Base-by-base conservation (phyloP, 768 basidiomycete species). In the Leccinum subgranulosum region DNA sequence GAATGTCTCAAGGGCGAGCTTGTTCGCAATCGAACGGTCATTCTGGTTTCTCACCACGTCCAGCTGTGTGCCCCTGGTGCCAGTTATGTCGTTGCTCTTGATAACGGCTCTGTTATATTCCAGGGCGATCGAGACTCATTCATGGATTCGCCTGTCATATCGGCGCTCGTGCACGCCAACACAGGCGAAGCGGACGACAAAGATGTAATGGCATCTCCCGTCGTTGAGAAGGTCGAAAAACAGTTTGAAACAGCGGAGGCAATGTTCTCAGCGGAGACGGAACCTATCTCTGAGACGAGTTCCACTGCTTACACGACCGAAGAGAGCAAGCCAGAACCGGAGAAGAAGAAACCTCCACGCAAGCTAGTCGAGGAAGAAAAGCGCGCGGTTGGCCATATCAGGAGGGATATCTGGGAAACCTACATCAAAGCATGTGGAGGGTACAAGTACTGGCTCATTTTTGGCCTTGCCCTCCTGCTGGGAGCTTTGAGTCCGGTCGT, bases 31-130 rank as follows among this genome's bases (percentile, higher is more conserved):
- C 80, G 94, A 49, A 97, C 95, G 1, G 75, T 96, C 50, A 79
- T 98, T 47, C 79, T 98, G 23, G 94, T 97, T 51, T 97, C 95
- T 3, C 96, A 99, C 67, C 94, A 96, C 66, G 90, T 97, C 33
- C 90, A 94, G 66, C 79, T 98, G 4, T 94, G 92, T 66, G 81
- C 85, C 3, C 84, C 90, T 1, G 88, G 84, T 29, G 92, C 95
- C 2, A 76, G 74, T 25, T 94, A 92, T 70, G 79, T 98, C 62
- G 89, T 96, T 39, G 86, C 88, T 14, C 78, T 94, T 28, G 90
- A 93, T 34, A 75, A 77, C 53, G 82, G 81, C 29, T 82, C 84
- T n/a, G 80, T 94, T 14, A 75, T 81, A 48, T 96, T 87, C 72
- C 78, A 85, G 57, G 94, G 94, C 31, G 77, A 78, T 59, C 74